phyloP scores from a whole-genome alignment of 1,284 basidiomycete genomes.

The Boletus albobrunnescens region DNA sequence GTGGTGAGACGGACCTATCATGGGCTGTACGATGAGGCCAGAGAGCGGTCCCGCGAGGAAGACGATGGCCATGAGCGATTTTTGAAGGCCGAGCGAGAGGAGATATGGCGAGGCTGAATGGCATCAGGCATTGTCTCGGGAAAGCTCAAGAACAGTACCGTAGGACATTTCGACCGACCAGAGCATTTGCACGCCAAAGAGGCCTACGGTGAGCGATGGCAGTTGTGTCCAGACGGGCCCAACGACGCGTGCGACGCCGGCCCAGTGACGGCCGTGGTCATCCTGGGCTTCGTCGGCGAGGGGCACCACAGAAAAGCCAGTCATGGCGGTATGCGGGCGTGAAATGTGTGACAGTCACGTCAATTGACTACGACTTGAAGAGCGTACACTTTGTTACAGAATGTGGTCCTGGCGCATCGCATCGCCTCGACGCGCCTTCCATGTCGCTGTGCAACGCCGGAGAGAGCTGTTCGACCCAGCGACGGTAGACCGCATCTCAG shows the following conservation, averaged over 20 bases:
- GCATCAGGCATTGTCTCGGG: constrained; percentile 5
- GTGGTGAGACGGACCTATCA: constrained; percentile 54
- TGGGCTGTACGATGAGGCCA: constrained; percentile 88
- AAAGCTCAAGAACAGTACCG: constrained; percentile 43
- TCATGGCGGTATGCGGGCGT: constrained; percentile 39
- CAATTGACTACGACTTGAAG: too few species aligned
- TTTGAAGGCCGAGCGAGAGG: constrained; percentile 83
- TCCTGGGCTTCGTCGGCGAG: constrained; percentile 36
- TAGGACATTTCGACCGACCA: constrained; percentile 94
- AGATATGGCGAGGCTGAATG: constrained; percentile 81
- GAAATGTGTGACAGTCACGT: neutral
- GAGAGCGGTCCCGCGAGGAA: constrained; percentile 93
- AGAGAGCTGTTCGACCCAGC: constrained; percentile 46
- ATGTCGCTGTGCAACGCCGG: constrained; percentile 27
- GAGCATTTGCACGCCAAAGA: constrained; percentile 79
- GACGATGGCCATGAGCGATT: constrained; percentile 84
- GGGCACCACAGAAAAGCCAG: constrained; percentile 44
- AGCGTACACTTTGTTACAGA: too few species aligned
- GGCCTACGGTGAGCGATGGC: constrained; percentile 71
- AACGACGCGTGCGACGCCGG: constrained; percentile 51
- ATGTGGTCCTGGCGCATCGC: neutral
- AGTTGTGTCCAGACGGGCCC: constrained; percentile 63
- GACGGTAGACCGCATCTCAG: constrained; percentile 70
- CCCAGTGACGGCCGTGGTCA: constrained; percentile 37
- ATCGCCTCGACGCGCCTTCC: constrained; percentile 22